These are phyloP conservation scores for Mycena rosella DNA, from an alignment of 768 basidiomycete species.

Conservation along the genomic window DNA sequence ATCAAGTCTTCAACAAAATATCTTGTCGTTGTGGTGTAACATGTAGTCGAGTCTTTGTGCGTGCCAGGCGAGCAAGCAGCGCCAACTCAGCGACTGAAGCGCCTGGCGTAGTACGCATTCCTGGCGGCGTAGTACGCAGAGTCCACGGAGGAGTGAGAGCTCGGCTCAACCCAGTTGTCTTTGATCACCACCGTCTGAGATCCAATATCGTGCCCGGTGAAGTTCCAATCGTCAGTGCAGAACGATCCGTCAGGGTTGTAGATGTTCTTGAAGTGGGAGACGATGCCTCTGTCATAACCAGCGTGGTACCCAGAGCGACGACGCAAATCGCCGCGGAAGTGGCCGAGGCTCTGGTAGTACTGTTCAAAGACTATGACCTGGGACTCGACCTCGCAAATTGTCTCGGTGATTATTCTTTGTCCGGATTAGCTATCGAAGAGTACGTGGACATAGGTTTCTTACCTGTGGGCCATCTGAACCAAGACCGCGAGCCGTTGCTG, in stretches of 20 bases:
- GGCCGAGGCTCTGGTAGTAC: slow-evolving; percentile 53
- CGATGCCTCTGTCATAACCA: slow-evolving; percentile 55
- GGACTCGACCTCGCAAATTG: slow-evolving; percentile 64
- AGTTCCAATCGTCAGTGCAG: slow-evolving; percentile 54
- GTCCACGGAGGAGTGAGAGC: slow-evolving; percentile 46
- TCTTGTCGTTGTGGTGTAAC: too few species aligned
- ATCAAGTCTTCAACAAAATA: not conserved
- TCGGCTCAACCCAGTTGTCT: slow-evolving; percentile 56
- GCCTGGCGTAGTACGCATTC: slow-evolving; percentile 38
- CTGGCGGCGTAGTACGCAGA: slow-evolving; percentile 49
- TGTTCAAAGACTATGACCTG: slow-evolving; percentile 61
- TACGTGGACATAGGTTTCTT: not conserved
- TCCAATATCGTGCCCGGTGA: slow-evolving; percentile 56
- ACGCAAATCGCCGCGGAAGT: slow-evolving; percentile 57
- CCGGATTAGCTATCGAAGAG: not conserved
- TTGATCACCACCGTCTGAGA: slow-evolving; percentile 50
- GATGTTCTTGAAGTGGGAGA: slow-evolving; percentile 49
- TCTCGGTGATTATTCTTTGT: slow-evolving; percentile 58
- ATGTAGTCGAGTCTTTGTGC: too few species aligned
- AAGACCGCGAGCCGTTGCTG: slow-evolving; percentile 61
- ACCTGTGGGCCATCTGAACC: slow-evolving; percentile 63
- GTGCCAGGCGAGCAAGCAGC: too few species aligned
- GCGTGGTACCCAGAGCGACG: slow-evolving; percentile 54
- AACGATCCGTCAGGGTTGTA: slow-evolving; percentile 52
- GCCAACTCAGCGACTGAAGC: slow-evolving; percentile 22